Conservation (phyloP, 345 rosid species). For the Trapa incisa region DNA sequence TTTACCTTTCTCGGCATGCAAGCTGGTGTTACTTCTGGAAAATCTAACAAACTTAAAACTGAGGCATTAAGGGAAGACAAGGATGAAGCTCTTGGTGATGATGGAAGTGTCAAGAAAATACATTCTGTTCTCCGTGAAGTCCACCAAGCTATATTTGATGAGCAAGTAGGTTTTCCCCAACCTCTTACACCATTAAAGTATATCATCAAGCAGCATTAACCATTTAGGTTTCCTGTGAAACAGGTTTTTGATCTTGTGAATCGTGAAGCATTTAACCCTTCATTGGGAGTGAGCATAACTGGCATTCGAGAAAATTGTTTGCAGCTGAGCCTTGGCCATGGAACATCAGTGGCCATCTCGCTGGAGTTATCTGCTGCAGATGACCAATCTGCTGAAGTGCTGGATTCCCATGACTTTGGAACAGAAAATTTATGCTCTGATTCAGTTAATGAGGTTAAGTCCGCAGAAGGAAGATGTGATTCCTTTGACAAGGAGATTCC, state of each 20-base stretch:
- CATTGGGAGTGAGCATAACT: conserved; percentile 59
- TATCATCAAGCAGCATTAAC: neutral
- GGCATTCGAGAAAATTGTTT: conserved; percentile 77
- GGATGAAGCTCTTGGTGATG: conserved; percentile 13
- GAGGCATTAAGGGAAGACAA: conserved; percentile 32
- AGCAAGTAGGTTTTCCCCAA: conserved; percentile 42
- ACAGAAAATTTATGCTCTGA: conserved; percentile 30
- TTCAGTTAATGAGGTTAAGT: conserved; percentile 31
- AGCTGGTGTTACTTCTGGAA: conserved; percentile 18
- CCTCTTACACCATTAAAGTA: neutral
- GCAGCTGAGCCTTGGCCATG: conserved; percentile 61
- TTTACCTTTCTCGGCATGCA: conserved; percentile 65
- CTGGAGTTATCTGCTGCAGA: conserved; percentile 36
- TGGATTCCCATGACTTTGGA: conserved; percentile 21
- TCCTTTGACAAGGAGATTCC: conserved; percentile 36
- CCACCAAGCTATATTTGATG: conserved; percentile 75
- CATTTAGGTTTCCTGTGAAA: conserved; percentile 1
- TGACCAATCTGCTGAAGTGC: conserved; percentile 25
- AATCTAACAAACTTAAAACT: conserved; percentile 21
- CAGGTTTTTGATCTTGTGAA: conserved; percentile 81
- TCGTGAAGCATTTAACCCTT: conserved; percentile 66
- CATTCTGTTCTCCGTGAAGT: conserved; percentile 57
- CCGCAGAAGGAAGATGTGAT: conserved; percentile 24
- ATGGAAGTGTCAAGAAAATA: conserved; percentile 50
- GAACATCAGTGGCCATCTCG: conserved; percentile 59